Base-by-base conservation (phyloP, 2,329 filamentous ascomycete species). In the Monilinia laxa region DNA sequence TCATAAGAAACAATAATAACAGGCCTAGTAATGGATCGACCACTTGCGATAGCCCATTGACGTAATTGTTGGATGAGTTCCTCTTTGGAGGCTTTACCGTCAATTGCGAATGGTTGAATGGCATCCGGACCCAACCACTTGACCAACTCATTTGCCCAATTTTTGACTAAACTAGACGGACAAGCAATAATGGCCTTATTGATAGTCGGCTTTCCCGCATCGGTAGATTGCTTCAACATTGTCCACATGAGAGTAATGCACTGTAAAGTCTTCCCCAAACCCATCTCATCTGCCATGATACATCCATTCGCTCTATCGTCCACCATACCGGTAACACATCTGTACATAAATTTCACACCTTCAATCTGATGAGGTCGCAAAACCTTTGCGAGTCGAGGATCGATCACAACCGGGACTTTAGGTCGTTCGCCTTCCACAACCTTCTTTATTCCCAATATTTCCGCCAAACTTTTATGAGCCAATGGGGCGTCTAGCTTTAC, bases 261-360 rank as follows among this genome's bases (percentile, higher is more conserved):
- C 81, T 99, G 95, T 54, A 99, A 80, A 23, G 95, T 99, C 80
- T 99, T 99, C 66, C 95, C 95, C 40, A 99, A 81, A 73, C 95
- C 95, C 95, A 99, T 99, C 77, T 97, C 95, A 77, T 99, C 95
- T 64, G 95, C 95, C 95, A 99, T 99, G 77, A 99, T 99, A 79
- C 95, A 99, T 2, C 95, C 95, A 77, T 97, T 91, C 59, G 95
- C 95, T 73, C 94, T 94, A 49, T 90, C 85, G 73, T 98, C 95
- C 66, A 98, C 91, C 83, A 98, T 85, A n/a, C 95, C 95, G 1
- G 94, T 98, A 7, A 95, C 93, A 75, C 92, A 96, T 71, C 87
- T 86, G 79, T 98, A 99, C 83, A 99, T 88, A 78, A 99, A 99
- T 81, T 95, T 97, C 70, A 99, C 95, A 75, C 95, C 95, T 77